Evolutionary conservation across 768 basidiomycete species (phyloP).

Genomic region (Candolleomyces efflorescens): DNA sequence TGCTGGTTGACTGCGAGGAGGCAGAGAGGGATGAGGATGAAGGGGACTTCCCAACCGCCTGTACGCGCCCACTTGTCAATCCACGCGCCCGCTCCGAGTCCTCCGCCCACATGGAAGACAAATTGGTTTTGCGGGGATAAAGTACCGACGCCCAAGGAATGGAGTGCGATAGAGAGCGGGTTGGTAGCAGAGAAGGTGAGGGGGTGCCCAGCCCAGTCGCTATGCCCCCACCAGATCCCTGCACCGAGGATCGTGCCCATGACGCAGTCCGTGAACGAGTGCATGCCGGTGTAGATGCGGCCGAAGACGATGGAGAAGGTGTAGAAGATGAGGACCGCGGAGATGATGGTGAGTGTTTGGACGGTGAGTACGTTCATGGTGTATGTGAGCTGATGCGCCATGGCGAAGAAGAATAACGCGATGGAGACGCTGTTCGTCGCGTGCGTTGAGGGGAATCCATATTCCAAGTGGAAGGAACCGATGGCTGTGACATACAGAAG

Average conservation of each 20-base stretch:
- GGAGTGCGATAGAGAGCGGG: constrained; percentile 22
- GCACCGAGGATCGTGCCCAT: constrained; percentile 64
- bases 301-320: constrained; percentile 72
- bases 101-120: constrained; percentile 32
- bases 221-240: constrained; percentile 61
- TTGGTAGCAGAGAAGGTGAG: constrained; percentile 26
- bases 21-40: constrained; percentile 56
- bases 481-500: constrained; percentile 48
- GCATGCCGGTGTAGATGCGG: constrained; percentile 85
- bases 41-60: constrained; percentile 54
- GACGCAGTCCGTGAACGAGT: constrained; percentile 73
- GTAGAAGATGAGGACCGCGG: constrained; percentile 50
- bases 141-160: constrained; percentile 20
- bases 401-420: constrained; percentile 71
- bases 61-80: constrained; percentile 31
- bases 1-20: constrained; percentile 81
- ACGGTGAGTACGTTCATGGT: constrained; percentile 36
- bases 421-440: constrained; percentile 89
- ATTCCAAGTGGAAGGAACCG: constrained; percentile 80
- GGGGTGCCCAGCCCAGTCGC: constrained; percentile 38
- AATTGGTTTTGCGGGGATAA: constrained; percentile 13
- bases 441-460: constrained; percentile 96
- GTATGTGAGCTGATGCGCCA: constrained; percentile 50
- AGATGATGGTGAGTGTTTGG: constrained; percentile 36
- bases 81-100: constrained; percentile 31